Evolutionary conservation across 1,139 yeast genomes (phyloP), one percentile per base, ranked within the genome.

Genomic region (Saccharomyces hybrid): DNA sequence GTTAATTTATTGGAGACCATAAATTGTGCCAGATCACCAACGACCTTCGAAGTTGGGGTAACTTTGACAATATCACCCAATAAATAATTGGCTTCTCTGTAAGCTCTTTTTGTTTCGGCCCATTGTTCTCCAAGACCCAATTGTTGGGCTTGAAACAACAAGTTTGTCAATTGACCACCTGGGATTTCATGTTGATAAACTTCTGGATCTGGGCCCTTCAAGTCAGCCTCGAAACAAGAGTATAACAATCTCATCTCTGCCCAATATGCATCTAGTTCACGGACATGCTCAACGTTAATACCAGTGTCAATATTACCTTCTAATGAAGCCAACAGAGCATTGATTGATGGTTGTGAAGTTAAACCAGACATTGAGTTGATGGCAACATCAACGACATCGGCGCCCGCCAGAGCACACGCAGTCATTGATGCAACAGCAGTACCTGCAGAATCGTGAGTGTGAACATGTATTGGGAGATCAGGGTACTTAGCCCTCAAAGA

Each of bases 131-230:
- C 99, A 61, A 93, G 80, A 58, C 98, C 98, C 68, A 91, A 88
- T 76, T 91, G 98, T 75, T 89, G 96, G 55, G 99, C 98, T 76
- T 91, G 99, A 95, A 93, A 93, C 64, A 93, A 76, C 74, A 91
- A 79, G 78, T 91, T 93, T 63, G 99, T 93, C 73, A 91, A 82
- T 76, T 91, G 99, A 62, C 99, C 99, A 76, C 99, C 99, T 51
- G 99, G 99, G 63, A 91, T 91, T 78, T 91, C 99, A 76, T 91
- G 98, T 63, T 84, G 83, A 73, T 91, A 91, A 55, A 91, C 98
- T 74, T 93, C 98, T 61, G 99, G 97, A 73, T 91, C 99, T 56
- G 99, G 98, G 53, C 98, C 98, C 80, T 91, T 93, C 74, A 91
- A 82, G 68, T 91, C 97, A 52, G 98, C 97, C 75, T 90, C 98